These are phyloP conservation scores for Chytriomyces sp. DNA, from an alignment of 192 early-diverging fungal species.

Conservation along the genomic window DNA sequence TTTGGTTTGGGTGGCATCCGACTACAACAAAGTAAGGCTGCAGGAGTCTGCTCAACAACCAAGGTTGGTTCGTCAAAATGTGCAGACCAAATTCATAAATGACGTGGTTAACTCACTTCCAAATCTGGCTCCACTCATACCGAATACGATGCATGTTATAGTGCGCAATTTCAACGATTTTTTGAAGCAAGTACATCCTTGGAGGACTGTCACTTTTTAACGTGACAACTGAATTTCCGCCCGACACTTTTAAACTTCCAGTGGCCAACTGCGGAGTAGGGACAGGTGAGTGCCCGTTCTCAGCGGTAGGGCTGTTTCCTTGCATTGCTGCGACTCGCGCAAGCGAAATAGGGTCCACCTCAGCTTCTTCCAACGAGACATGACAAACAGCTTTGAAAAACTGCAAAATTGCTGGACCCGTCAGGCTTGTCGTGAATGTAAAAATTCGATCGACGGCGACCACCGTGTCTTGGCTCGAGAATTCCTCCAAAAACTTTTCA, in stretches of 20 bases:
- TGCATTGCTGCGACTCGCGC: conserved; percentile 3
- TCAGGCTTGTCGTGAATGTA: conserved; percentile 76
- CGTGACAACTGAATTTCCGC: conserved; percentile 10
- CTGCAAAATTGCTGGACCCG: conserved; percentile 82
- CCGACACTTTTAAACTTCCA: not conserved
- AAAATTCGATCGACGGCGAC: conserved; percentile 88
- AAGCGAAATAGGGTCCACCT: conserved; percentile 54
- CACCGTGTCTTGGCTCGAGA: conserved; percentile 69
- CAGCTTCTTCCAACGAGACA: conserved; percentile 88
- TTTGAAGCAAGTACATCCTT: conserved; percentile 90
- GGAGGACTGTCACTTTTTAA: conserved; percentile 50
- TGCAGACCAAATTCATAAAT: conserved; percentile 3
- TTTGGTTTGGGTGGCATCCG: conserved; percentile 82
- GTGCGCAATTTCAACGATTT: conserved; percentile 94
- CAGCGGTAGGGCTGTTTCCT: conserved; percentile 23
- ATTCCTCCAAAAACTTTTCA: conserved; percentile 54
- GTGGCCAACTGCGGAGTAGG: conserved; percentile 7
- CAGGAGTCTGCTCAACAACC: conserved; percentile 33
- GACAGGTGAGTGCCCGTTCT: conserved; percentile 39
- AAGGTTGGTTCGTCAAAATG: conserved; percentile 59
- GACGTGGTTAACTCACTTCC: conserved; percentile 50
- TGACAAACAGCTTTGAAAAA: conserved; percentile 85
- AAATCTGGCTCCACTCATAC: conserved; percentile 93
- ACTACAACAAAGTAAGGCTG: conserved; percentile 83
- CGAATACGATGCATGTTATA: conserved; percentile 97